phyloP scores from a whole-genome alignment of 345 rosid species.

The Chamaenerion angustifolium region DNA sequence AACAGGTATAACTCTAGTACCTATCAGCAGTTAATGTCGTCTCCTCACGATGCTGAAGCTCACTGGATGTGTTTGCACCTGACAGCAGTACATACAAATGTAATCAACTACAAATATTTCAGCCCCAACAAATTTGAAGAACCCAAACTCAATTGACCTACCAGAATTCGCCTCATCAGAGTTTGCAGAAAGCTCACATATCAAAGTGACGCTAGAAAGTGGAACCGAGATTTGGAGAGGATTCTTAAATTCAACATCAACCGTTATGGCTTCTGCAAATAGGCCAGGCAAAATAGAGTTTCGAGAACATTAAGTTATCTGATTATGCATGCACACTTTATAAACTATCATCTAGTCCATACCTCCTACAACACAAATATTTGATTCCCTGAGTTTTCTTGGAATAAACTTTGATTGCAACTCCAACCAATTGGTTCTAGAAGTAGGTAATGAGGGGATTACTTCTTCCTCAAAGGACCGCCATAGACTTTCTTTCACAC shows the following conservation, averaged over 20 bases:
- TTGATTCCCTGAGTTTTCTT: conserved; percentile 51
- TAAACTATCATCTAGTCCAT: conserved; percentile 30
- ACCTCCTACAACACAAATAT: conserved; percentile 98
- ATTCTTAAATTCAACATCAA: conserved; percentile 64
- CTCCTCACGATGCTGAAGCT: conserved; percentile 26
- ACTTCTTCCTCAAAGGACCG: conserved; percentile 78
- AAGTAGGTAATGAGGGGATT: conserved; percentile 57
- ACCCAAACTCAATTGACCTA: conserved; percentile 3
- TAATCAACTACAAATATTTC: background rate
- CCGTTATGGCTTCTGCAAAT: conserved; percentile 65
- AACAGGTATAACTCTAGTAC: conserved; percentile 10
- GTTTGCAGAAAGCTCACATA: conserved; percentile 49
- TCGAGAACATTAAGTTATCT: background rate
- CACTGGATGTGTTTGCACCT: conserved; percentile 40
- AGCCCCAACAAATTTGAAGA: background rate
- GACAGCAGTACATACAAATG: conserved; percentile 8
- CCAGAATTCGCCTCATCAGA: conserved; percentile 54
- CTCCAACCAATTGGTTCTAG: conserved; percentile 89
- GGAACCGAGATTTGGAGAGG: conserved; percentile 73
- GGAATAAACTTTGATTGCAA: conserved; percentile 68
- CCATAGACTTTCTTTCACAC: conserved; percentile 73
- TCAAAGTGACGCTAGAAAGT: conserved; percentile 53
- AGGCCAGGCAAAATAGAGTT: background rate
- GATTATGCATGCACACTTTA: conserved; percentile 4
- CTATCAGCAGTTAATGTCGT: conserved; percentile 17